These are phyloP conservation scores for Copromyces sp. DNA, from an alignment of 495 filamentous ascomycete genomes.

Conservation along the genomic window DNA sequence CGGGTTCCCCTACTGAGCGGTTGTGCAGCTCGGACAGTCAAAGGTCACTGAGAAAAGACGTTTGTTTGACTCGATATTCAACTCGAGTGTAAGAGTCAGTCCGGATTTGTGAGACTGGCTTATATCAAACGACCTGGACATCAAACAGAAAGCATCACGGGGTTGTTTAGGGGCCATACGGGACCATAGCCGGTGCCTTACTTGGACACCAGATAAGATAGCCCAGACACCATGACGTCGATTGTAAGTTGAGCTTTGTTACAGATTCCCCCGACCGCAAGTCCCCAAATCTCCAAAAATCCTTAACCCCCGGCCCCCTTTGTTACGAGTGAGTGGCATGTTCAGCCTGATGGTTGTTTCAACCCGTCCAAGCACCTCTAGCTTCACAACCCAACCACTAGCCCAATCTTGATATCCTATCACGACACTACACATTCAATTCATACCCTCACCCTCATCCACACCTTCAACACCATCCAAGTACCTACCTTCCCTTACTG, in stretches of 20 bases:
- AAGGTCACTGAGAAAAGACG: not conserved
- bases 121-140: not conserved
- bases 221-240: constrained; percentile 30
- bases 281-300: not conserved
- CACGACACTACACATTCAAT: not conserved
- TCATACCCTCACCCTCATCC: not conserved
- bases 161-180: not conserved
- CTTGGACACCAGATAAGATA: constrained; percentile 8
- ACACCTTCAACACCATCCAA: not conserved
- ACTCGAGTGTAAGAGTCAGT: not conserved
- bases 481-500: not conserved
- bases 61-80: not conserved
- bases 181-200: not conserved
- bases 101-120: not conserved
- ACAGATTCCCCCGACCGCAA: not conserved
- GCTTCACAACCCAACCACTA: constrained; percentile 7
- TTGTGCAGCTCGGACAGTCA: not conserved
- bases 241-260: constrained; percentile 30
- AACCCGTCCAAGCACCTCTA: constrained; percentile 4
- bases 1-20: not conserved
- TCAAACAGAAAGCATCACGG: not conserved
- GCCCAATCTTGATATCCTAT: not conserved
- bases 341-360: constrained; percentile 3
- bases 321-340: constrained; percentile 5
- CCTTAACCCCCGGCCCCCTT: not conserved